Base-by-base conservation (phyloP, 2,329 filamentous ascomycete genomes). In the Fusarium newnesense region DNA sequence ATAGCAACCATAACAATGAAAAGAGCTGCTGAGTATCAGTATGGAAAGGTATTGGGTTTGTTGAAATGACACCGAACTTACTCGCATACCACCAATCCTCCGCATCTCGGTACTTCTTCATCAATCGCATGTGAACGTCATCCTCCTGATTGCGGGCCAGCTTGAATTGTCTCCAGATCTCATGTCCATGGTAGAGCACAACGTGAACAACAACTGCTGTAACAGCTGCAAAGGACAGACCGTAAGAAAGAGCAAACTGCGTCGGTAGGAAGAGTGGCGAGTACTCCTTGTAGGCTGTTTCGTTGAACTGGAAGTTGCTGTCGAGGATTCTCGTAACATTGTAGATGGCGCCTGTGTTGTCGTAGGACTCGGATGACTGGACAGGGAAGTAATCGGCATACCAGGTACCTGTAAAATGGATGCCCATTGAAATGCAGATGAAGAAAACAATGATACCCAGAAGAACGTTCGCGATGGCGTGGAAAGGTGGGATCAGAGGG, bases 171-270 rank as follows among this genome's bases (percentile, higher is more conserved):
- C 82, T 83, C 83, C 85, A 87, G 50, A 90, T 87, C 63, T 88
- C 85, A 59, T 82, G 82, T 37, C 88, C 88, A 72, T 90, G 86
- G 77, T 90, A 90, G 19, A 90, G 79, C 5, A 76, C 79, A 47
- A 89, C 87, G 64, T 90, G 88, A 12, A 89, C 84, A 46, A 90
- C 80, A 64, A 90, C 89, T 15, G 90, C 88, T 0, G 89, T 86
- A 34, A 93, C 86, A 28, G 90, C 89, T n/a, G 91, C 91, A 77
- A 93, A 93, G 0, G 89, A 89, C 16, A 93, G 82, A 4, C 90
- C 91, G 74, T 93, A 90, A 12, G 84, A 82, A 42, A 90, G 79
- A 5, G 87, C 86, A 67, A 89, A 93, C 67, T 91, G 90, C 0
- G 90, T 87, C 5, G 89, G 86, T 26, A 93, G 83, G 76, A 88